These are phyloP conservation scores for Fusarium vanettenii DNA, from an alignment of 2,329 filamentous ascomycete species.

Conservation along the genomic window DNA sequence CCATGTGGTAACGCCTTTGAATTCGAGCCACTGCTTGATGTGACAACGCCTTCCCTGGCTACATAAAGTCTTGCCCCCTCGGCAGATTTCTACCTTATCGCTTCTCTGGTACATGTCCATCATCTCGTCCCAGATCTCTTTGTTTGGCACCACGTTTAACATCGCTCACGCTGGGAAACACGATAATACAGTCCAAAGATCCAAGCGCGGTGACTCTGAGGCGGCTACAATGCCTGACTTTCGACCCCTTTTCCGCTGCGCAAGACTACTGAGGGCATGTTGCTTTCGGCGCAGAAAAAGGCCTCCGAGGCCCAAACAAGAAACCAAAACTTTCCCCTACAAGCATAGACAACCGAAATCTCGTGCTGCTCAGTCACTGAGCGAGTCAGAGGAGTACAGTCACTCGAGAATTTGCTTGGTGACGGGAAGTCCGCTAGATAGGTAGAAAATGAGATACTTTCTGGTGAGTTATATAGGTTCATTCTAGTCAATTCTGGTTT, in stretches of 20 bases:
- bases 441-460: not conserved
- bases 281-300: not conserved
- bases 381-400: not conserved
- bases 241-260: not conserved
- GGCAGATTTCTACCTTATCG: not conserved
- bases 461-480: not conserved
- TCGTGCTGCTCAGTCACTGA: not conserved
- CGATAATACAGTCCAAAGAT: not conserved
- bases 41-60: not conserved
- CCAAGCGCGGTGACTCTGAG: not conserved
- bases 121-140: accelerated
- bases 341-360: not conserved
- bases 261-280: not conserved
- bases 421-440: not conserved
- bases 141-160: not conserved
- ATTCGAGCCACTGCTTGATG: not conserved
- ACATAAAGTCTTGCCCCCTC: not conserved
- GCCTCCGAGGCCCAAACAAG: not conserved
- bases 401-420: not conserved
- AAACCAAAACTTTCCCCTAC: accelerated
- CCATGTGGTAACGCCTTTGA: not conserved
- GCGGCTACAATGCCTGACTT: not conserved
- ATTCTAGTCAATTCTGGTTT: not conserved
- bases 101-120: not conserved
- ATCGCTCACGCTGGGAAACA: not conserved